Base-by-base conservation (phyloP, 2,329 filamentous ascomycete genomes). In the Colletotrichum plurivorum region DNA sequence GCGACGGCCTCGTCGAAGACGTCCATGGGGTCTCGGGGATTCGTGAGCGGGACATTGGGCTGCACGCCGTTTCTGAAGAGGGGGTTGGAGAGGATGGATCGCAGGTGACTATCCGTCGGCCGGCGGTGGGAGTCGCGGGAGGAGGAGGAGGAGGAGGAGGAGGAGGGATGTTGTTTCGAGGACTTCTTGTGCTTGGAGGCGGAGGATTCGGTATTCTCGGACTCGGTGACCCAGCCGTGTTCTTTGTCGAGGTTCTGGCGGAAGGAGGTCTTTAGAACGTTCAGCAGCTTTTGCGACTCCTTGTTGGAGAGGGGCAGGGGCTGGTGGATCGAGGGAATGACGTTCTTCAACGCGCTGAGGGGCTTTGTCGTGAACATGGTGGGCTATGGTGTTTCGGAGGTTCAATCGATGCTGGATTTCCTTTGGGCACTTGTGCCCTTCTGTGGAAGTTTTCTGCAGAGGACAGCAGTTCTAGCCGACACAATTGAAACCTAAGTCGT, bases 201-300 rank as follows among this genome's bases (percentile, higher is more conserved):
- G 58, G 66, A 45, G 61, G 48, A 71, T 31, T 31, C 59, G 53
- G 22, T 61, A n/a, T 57, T 81, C 75, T 36, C 8, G 31, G 8
- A 36, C 31, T 78, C 76, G 16, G 77, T 71, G 36, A 80, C 74
- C 74, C 79, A 84, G 69, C 87, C 87, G 73, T 90, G 85, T 74
- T 90, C 87, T 51, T 79, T 82, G 73, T 89, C 87, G n/a, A 90
- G 84, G 36, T 88, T 85, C 63, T 83, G 83, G 59, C 88, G 84
- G 75, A 90, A 90, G 2, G 87, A 89, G 6, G 81, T 78, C 58
- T 88, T 90, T 59, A 90, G 82, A 41, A 84, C 82, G 62, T 88
- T 82, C 71, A 89, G 85, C 9, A 90, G 83, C 73, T 85, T 84
- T 70, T 87, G 83, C 27, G 86, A 85, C 64, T 89, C 85, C 63